Evolutionary conservation across 257 asterid species (phyloP).

Genomic region (Echites panduratus): DNA sequence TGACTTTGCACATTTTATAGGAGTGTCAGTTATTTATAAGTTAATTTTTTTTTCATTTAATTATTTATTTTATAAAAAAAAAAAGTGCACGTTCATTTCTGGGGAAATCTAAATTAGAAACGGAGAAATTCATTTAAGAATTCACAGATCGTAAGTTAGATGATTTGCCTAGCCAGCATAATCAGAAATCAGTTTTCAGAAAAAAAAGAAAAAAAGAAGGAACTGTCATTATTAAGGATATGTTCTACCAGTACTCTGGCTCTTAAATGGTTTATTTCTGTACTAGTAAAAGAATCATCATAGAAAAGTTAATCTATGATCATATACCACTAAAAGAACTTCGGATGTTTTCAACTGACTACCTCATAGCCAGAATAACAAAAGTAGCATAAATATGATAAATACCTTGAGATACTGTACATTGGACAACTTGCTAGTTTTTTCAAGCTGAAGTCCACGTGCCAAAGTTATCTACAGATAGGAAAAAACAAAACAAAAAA

Average conservation of each 20-base stretch:
- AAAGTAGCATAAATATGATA: background rate
- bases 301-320: background rate
- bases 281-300: background rate
- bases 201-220: background rate
- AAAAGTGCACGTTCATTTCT: too few relatives aligned
- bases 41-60: too few relatives aligned
- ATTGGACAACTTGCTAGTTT: constrained; percentile 34
- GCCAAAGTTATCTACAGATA: constrained; percentile 31
- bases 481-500: too few relatives aligned
- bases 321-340: background rate
- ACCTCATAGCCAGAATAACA: background rate
- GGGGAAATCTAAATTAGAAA: too few relatives aligned
- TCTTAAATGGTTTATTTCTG: background rate
- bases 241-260: background rate
- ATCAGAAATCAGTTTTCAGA: background rate
- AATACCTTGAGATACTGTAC: constrained; percentile 33
- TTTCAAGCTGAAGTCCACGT: constrained; percentile 44
- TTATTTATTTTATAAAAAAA: too few relatives aligned
- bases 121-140: too few relatives aligned
- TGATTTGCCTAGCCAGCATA: background rate
- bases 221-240: background rate
- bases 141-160: background rate
- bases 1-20: too few relatives aligned
- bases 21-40: too few relatives aligned
- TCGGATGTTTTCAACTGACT: background rate